Evolutionary conservation across 108 stramenopile species (phyloP).

Genomic region (Nitzschia sp.): DNA sequence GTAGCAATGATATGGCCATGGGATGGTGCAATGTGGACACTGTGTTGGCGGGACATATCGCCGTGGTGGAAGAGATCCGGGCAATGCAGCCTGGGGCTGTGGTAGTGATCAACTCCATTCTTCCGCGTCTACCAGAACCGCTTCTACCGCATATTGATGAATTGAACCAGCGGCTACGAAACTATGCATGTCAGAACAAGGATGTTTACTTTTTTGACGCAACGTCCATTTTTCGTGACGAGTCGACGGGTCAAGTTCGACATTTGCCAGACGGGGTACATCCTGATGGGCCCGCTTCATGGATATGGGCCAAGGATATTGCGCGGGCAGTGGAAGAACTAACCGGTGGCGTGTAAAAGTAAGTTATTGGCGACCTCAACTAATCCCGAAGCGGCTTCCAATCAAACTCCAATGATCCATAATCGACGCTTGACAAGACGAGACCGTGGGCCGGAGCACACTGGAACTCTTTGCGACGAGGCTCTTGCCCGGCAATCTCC

Average conservation of each 20-base stretch:
- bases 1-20: conserved; percentile 57
- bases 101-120: conserved; percentile 61
- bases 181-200: conserved; percentile 17
- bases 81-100: conserved; percentile 30
- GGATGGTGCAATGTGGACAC: conserved; percentile 57
- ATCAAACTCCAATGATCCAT: conserved; percentile 30
- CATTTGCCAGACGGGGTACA: neutral
- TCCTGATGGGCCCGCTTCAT: neutral
- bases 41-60: conserved; percentile 49
- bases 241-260: neutral
- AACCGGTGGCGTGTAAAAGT: too few relatives aligned
- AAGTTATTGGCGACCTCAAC: too few relatives aligned
- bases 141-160: neutral
- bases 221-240: conserved; percentile 25
- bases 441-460: conserved; percentile 67
- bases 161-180: conserved; percentile 35
- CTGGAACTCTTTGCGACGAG: conserved; percentile 5
- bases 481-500: conserved; percentile 12
- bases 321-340: neutral
- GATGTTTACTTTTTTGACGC: conserved; percentile 43
- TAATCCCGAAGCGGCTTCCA: conserved; percentile 41
- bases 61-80: conserved; percentile 56
- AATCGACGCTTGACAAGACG: conserved; percentile 36
- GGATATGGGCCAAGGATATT: neutral
- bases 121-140: conserved; percentile 32